Base-by-base conservation (phyloP, 208 protist species). In the Naegleria fowleri region DNA sequence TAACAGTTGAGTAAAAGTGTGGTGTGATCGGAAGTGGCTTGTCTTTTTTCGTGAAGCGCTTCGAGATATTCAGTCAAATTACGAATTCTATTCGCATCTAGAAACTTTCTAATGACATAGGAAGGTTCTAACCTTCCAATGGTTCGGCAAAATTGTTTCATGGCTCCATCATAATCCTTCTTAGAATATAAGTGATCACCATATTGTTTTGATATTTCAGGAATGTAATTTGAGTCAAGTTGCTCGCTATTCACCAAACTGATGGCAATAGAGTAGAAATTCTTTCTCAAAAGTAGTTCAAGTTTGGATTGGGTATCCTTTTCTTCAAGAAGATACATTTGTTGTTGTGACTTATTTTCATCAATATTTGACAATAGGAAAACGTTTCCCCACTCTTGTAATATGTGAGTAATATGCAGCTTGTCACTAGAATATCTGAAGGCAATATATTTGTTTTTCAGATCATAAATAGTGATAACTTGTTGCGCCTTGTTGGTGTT, bases 1-100 rank as follows among this genome's bases (percentile, higher is more conserved):
- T 99, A 99, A 93, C 97, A 99, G 89, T 98, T 98, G 11, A 99
- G 94, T 15, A 99, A 93, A 29, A 99, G 94, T 11, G 98, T 99
- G 0, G 98, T 99, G 94, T 99, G 98, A 79, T 98, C 96, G 25
- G 96, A 92, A 52, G 96, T 98, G 67, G 97, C 97, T 29, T 95
- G 43, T 4, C 91, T 59, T 86, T 93, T 90, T 91, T 93, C 86
- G 93, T 97, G 96, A 76, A 97, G 92, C 79, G 94, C 96, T 93
- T 98, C 96, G 3, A 99, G 92, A 89, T 99, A 99, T 11, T 91
- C 92, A 1, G 97, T 98, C 2, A 99, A 95, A 84, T 98, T 97
- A 79, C 95, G 90, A 88, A 98, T 98, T 75, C 97, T 94, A 87
- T 98, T 97, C 0, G 95, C 95, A 52, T 98, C 96, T n/a, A 99